These are phyloP conservation scores for Syzygium syzygioides DNA, from an alignment of 441 rosid species.

Conservation along the genomic window DNA sequence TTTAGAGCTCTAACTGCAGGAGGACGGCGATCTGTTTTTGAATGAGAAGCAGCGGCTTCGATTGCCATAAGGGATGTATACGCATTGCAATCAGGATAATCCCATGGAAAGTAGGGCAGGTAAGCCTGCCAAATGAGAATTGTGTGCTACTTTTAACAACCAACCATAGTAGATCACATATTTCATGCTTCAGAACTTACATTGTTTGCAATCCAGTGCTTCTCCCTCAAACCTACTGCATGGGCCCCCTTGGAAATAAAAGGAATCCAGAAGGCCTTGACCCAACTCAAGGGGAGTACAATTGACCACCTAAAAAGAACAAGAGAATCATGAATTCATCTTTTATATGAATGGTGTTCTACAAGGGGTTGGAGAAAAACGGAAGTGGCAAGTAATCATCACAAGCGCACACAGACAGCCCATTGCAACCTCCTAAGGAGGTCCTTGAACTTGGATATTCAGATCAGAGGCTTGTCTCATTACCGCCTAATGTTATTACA, in stretches of 20 bases:
- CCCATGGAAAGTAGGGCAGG: constrained; percentile 70
- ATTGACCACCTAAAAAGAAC: constrained; percentile 65
- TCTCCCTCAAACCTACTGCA: constrained; percentile 83
- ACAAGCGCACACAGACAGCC: neutral
- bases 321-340: neutral
- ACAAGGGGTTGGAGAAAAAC: neutral
- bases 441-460: neutral
- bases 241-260: constrained; percentile 71
- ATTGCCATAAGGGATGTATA: constrained; percentile 44
- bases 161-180: neutral
- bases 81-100: constrained; percentile 78
- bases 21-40: constrained; percentile 42
- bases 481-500: neutral
- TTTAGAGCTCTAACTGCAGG: constrained; percentile 52
- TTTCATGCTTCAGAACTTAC: constrained; percentile 29
- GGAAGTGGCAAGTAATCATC: neutral
- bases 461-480: neutral
- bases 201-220: constrained; percentile 69
- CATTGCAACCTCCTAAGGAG: neutral
- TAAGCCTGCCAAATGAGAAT: constrained; percentile 44
- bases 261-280: constrained; percentile 65
- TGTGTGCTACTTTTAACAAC: constrained; percentile 5
- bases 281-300: constrained; percentile 79
- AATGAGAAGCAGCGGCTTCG: constrained; percentile 38
- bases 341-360: neutral